Conservation (phyloP, 2,329 filamentous ascomycete genomes). For the Neofusicoccum sp. region DNA sequence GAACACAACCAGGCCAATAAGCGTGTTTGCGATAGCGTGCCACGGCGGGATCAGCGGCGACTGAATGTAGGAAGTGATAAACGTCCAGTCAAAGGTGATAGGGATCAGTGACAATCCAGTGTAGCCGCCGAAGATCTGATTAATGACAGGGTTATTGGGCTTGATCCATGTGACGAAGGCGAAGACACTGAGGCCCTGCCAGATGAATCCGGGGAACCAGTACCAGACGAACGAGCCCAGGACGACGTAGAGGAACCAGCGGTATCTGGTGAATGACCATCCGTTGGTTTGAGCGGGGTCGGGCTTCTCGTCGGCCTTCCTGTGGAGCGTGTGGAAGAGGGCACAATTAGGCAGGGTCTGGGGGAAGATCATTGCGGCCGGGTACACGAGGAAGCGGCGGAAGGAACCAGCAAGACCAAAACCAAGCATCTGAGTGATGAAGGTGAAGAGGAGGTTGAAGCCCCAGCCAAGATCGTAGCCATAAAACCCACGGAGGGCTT, state of each 20-base stretch:
- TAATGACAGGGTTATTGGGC: conserved; percentile 26
- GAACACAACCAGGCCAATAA: conserved; percentile 40
- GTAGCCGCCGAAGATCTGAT: conserved; percentile 28
- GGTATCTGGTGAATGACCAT: conserved; percentile 26
- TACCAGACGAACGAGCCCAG: conserved; percentile 26
- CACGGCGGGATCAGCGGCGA: conserved; percentile 25
- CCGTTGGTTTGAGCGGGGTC: conserved; percentile 23
- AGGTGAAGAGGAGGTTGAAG: conserved; percentile 26
- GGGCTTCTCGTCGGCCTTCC: neutral
- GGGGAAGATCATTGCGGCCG: conserved; percentile 30
- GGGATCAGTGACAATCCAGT: conserved; percentile 17
- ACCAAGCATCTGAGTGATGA: conserved; percentile 15
- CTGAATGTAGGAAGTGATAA: conserved; percentile 27
- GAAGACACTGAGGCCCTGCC: conserved; percentile 23
- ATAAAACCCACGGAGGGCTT: conserved; percentile 15
- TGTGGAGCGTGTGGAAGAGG: conserved; percentile 28
- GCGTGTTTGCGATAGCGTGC: conserved; percentile 62
- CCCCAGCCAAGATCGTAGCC: conserved; percentile 53
- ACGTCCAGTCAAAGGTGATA: conserved; percentile 33
- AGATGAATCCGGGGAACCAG: conserved; percentile 28
- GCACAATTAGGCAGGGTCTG: conserved; percentile 24
- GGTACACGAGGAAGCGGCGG: conserved; percentile 27
- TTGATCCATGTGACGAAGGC: conserved; percentile 29
- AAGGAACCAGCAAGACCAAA: conserved; percentile 28
- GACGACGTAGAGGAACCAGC: conserved; percentile 27